Base-by-base conservation (phyloP, 352 stramenopile genomes). In the Aphanomyces invadans region DNA sequence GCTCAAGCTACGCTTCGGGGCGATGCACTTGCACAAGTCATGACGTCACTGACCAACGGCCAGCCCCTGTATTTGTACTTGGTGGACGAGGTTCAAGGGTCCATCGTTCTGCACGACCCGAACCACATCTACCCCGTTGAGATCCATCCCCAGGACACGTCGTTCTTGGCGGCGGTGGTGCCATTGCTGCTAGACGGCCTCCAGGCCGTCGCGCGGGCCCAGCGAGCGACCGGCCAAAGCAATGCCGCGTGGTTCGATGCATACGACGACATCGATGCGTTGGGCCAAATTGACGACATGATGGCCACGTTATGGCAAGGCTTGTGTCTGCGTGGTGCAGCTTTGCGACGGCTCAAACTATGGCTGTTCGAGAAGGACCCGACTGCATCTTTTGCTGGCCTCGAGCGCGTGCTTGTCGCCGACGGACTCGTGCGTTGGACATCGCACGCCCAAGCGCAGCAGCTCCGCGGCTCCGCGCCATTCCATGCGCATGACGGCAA, bases 51-150 rank as follows among this genome's bases (percentile, higher is more conserved):
- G n/a, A n/a, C n/a, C n/a, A n/a, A n/a, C n/a, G 36, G 36, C 7
- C 7, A 42, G 7, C 75, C 88, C 42, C 61, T 93, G n/a, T 91
- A 91, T 62, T 70, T 93, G 31, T 76, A 91, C 62, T 65, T 87
- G 71, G 76, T 90, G 45, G 84, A 83, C 21, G 91, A 81, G n/a
- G 70, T 91, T 33, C 70, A 88, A 2, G 49, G 49, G 1, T 15
- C 36, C 36, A 7, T 15, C 36, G 49, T 36, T n/a, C n/a, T n/a
- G n/a, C n/a, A n/a, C n/a, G n/a, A n/a, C 1, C 10, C 26, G 31
- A 26, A 12, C 1, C 4, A 19, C 23, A 19, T 57, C 21, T 57
- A 57, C 49, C 49, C 49, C 21, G 15, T 57, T 38, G 21, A 5
- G 1, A 38, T 57, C 15, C 3, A 25, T 5, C 31, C 23, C 23